phyloP scores from a whole-genome alignment of 257 asterid species.

The Penstemon eatonii region DNA sequence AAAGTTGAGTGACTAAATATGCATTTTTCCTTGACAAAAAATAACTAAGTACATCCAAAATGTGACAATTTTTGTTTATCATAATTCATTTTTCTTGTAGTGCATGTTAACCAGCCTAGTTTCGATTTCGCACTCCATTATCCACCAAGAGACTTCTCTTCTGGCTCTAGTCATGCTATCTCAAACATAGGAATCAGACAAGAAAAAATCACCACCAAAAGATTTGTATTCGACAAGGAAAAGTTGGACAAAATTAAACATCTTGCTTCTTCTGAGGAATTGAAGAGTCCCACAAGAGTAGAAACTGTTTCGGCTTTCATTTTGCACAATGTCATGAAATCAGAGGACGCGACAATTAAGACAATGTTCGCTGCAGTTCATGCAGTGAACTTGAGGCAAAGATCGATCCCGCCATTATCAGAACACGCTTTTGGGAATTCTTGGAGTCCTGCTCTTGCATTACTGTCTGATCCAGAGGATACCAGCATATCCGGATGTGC shows the following conservation, averaged over 20 bases:
- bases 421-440: slow-evolving; percentile 19
- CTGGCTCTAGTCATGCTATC: background rate
- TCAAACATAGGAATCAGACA: background rate
- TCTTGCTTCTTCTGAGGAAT: no score
- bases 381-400: slow-evolving; percentile 43
- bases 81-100: background rate
- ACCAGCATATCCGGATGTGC: slow-evolving; percentile 11
- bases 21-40: no score
- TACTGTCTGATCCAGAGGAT: no score
- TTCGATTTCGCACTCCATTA: slow-evolving; percentile 28
- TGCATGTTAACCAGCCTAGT: background rate
- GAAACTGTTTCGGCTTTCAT: slow-evolving; percentile 49
- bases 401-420: slow-evolving; percentile 30
- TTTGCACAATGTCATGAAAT: slow-evolving; percentile 37
- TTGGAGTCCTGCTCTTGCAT: no score
- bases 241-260: slow-evolving; percentile 20
- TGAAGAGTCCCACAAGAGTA: slow-evolving; percentile 45
- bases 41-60: no score
- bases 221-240: slow-evolving; percentile 38
- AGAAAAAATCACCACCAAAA: slow-evolving; percentile 18
- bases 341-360: no score
- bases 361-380: slow-evolving; percentile 26
- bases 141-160: slow-evolving; percentile 33
- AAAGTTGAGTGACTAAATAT: no score
- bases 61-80: no score